phyloP scores from a whole-genome alignment of 2,329 filamentous ascomycete species.

The Pestalotiopsis sp. region DNA sequence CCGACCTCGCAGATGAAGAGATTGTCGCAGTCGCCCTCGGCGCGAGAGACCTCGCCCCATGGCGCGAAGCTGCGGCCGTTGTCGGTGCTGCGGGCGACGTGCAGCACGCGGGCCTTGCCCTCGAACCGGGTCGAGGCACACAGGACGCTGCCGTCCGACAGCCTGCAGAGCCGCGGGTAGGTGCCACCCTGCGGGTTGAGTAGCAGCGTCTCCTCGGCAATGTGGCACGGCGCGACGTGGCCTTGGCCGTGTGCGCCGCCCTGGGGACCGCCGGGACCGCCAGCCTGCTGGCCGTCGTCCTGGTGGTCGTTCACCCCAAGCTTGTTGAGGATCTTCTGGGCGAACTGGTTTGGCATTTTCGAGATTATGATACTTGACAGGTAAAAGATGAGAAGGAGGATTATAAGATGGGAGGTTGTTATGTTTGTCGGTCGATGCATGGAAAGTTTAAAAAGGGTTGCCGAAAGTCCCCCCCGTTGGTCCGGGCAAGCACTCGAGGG shows the following conservation, averaged over 20 bases:
- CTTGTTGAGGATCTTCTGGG: conserved; percentile 14
- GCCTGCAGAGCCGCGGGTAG: conserved; percentile 45
- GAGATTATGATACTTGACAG: neutral
- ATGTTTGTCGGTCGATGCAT: neutral
- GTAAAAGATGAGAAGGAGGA: neutral
- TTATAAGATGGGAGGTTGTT: neutral
- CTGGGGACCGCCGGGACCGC: neutral
- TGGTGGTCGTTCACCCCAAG: conserved; percentile 13
- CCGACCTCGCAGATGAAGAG: conserved; percentile 42
- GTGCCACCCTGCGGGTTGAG: conserved; percentile 36
- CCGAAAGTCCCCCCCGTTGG: neutral
- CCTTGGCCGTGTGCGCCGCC: neutral
- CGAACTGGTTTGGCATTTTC: conserved; percentile 9
- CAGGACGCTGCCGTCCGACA: conserved; percentile 45
- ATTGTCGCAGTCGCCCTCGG: conserved; percentile 45
- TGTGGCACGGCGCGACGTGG: conserved; percentile 2
- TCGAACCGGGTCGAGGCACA: conserved; percentile 43
- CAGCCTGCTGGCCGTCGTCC: neutral
- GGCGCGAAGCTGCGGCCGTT: conserved; percentile 39
- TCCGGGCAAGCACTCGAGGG: neutral
- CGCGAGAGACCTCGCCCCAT: conserved; percentile 43
- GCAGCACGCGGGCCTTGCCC: conserved; percentile 36
- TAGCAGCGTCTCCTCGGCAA: conserved; percentile 36
- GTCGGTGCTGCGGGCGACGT: conserved; percentile 44
- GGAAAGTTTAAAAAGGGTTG: neutral